Percentiles rank a stretch among this genome's conserved stretches.
Conservation (phyloP, 148 eudicot genomes). For the Fagopyrum esculentum region DNA sequence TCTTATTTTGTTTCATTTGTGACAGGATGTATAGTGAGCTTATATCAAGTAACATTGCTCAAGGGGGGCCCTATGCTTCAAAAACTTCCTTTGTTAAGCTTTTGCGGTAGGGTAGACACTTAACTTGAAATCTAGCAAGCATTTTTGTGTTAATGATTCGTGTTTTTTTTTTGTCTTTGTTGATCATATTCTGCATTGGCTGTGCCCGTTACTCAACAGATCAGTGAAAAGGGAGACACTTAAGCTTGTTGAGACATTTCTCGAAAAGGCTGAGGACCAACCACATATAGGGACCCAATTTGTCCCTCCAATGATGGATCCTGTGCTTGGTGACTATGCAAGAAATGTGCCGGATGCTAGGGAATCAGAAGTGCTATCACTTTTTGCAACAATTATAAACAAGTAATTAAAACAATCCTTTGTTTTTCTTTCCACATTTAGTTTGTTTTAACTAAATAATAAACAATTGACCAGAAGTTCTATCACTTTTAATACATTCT, state of each 20-base stretch:
- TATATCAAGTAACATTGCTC: slow-evolving; percentile 77
- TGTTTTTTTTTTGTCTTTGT: not conserved
- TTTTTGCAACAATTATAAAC: slow-evolving; percentile 93
- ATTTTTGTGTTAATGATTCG: not conserved
- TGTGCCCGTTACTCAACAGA: slow-evolving; percentile 29
- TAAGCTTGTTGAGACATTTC: slow-evolving; percentile 92
- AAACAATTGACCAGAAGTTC: not conserved
- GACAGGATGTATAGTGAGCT: slow-evolving; percentile 81
- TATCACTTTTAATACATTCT: not conserved
- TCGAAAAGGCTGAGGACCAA: slow-evolving; percentile 98
- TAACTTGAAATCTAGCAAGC: not conserved
- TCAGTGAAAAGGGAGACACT: slow-evolving; percentile 96
- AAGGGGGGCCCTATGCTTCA: slow-evolving; percentile 86
- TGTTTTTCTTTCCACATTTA: not conserved
- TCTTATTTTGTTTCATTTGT: not conserved
- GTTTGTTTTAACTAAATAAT: not conserved
- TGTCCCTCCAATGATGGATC: slow-evolving; percentile 99
- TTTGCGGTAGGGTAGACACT: slow-evolving; percentile 47
- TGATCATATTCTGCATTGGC: not conserved
- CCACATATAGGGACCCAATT: slow-evolving; percentile 92
- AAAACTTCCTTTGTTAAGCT: slow-evolving; percentile 86
- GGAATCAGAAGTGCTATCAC: slow-evolving; percentile 96
- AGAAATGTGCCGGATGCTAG: slow-evolving; percentile 98
- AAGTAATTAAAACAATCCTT: slow-evolving; percentile 38
- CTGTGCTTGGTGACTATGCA: slow-evolving; percentile 94